phyloP scores from a whole-genome alignment of 768 basidiomycete genomes.

The Trametes meyenii region DNA sequence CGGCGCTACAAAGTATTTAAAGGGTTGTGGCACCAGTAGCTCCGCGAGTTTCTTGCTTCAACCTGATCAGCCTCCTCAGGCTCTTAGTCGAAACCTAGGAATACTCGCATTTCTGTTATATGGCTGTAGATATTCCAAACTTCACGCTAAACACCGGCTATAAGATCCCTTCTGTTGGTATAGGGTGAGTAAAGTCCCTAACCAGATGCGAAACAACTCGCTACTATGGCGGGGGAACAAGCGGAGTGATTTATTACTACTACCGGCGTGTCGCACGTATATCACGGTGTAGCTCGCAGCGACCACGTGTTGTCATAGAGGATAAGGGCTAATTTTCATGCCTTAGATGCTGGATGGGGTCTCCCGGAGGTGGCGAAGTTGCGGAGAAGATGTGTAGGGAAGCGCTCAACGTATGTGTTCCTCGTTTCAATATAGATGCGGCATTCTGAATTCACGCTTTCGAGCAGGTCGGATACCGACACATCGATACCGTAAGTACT shows the following conservation, averaged over 20 bases:
- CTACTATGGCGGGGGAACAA: too few species aligned
- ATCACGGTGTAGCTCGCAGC: too few species aligned
- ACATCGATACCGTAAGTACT: conserved; percentile 54
- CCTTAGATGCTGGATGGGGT: conserved; percentile 74
- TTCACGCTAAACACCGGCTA: conserved; percentile 76
- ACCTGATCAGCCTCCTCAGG: too few species aligned
- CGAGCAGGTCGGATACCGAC: conserved; percentile 70
- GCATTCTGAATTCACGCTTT: conserved; percentile 64
- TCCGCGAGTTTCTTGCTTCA: too few species aligned
- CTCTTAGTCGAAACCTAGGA: neutral
- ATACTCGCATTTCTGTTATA: neutral
- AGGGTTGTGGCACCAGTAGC: neutral
- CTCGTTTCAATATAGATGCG: neutral
- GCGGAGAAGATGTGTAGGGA: conserved; percentile 49
- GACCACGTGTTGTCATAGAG: too few species aligned
- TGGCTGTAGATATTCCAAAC: conserved; percentile 22
- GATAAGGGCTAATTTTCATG: too few species aligned
- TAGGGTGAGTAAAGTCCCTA: conserved; percentile 41
- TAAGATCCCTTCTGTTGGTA: conserved; percentile 73
- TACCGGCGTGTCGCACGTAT: too few species aligned
- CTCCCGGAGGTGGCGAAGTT: conserved; percentile 49
- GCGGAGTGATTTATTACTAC: too few species aligned
- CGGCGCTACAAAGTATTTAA: neutral
- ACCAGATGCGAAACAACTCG: too few species aligned
- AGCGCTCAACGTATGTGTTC: conserved; percentile 19